Evolutionary conservation across 768 basidiomycete species (phyloP).

Genomic region (Suillus occidentalis): DNA sequence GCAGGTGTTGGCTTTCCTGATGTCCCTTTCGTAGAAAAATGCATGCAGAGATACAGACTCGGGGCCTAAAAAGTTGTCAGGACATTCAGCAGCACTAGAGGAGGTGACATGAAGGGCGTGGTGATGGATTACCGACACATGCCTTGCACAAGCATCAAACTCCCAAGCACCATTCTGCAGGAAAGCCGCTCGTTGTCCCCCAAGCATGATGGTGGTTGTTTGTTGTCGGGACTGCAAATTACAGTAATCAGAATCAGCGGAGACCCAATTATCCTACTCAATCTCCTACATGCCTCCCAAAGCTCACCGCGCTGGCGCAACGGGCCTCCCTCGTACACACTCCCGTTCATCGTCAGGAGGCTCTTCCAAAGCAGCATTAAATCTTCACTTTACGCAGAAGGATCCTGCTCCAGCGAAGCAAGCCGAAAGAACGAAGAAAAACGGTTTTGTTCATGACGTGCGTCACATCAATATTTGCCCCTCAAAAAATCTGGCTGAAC

Average conservation of each 20-base stretch:
- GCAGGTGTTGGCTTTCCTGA: not conserved
- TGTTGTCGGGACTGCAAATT: constrained; percentile 9
- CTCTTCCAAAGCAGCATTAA: constrained; percentile 55
- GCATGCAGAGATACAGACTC: not conserved
- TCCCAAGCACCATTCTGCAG: not conserved
- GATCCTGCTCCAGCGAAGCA: constrained; percentile 45
- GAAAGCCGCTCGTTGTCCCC: not conserved
- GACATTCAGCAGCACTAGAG: not conserved
- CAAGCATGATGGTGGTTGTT: not conserved
- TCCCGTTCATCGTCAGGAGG: constrained; percentile 59
- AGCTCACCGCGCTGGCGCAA: constrained; percentile 44
- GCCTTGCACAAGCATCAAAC: not conserved
- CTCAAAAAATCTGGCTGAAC: constrained; percentile 16
- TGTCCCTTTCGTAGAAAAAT: not conserved
- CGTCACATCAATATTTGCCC: constrained; percentile 19
- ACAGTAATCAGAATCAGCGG: constrained; percentile 27
- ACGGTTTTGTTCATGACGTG: constrained; percentile 45
- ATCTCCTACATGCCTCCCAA: constrained; percentile 48
- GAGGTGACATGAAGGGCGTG: not conserved
- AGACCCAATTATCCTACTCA: constrained; percentile 30
- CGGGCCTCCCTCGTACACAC: constrained; percentile 56
- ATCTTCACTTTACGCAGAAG: constrained; percentile 70
- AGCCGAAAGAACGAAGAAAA: constrained; percentile 56
- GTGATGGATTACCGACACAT: not conserved
- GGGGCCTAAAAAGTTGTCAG: not conserved